These are phyloP conservation scores for Pezizomycotina sp. DNA, from an alignment of 2,329 filamentous ascomycete species.

Conservation along the genomic window DNA sequence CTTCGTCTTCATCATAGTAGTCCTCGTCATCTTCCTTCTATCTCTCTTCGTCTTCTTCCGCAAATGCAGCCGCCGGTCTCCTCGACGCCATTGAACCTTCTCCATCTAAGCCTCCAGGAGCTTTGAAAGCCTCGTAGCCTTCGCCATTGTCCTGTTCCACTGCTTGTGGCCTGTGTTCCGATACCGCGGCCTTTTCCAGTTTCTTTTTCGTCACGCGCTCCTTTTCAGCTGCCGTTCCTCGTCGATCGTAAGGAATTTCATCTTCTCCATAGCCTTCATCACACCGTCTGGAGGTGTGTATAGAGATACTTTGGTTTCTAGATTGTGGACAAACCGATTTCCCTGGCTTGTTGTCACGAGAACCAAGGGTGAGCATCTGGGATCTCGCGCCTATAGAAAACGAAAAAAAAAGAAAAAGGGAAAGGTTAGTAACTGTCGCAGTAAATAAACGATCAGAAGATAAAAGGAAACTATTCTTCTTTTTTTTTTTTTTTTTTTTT, in stretches of 20 bases:
- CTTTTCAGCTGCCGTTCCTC: conserved; percentile 21
- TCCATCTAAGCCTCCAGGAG: conserved; percentile 22
- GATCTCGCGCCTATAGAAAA: conserved; percentile 61
- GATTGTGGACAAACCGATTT: conserved; percentile 78
- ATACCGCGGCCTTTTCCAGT: conserved; percentile 14
- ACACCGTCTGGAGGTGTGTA: conserved; percentile 89
- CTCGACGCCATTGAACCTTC: conserved; percentile 18
- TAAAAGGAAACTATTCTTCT: too few species aligned
- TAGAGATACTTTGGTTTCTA: conserved; percentile 69
- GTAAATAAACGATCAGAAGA: too few species aligned
- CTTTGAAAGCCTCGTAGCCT: conserved; percentile 9
- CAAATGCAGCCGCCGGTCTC: conserved; percentile 18
- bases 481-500: too few species aligned
- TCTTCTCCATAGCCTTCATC: conserved; percentile 55
- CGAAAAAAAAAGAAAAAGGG: too few species aligned
- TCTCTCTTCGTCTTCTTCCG: conserved; percentile 56
- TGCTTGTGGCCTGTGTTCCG: conserved; percentile 26
- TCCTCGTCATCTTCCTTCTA: conserved; percentile 38
- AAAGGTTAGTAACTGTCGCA: too few species aligned
- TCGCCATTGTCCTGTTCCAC: conserved; percentile 25
- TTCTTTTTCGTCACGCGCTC: conserved; percentile 18
- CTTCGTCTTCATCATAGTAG: conserved; percentile 36
- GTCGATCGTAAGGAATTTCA: conserved; percentile 38
- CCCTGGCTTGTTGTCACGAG: conserved; percentile 86
- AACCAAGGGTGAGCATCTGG: conserved; percentile 76